These are phyloP conservation scores for Calocybe cyanea DNA, from an alignment of 768 basidiomycete genomes.

Conservation along the genomic window DNA sequence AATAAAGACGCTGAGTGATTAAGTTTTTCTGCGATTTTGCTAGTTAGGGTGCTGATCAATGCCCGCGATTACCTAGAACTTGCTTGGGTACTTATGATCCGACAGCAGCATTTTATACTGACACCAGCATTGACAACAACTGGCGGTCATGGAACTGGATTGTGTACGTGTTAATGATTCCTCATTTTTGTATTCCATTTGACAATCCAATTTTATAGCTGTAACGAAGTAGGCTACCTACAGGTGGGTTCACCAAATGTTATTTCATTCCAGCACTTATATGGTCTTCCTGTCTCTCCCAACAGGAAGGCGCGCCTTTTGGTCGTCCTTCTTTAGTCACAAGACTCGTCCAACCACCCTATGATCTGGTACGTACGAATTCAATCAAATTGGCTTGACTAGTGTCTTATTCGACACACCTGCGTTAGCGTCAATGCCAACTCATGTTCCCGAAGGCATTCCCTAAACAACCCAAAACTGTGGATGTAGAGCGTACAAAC, in stretches of 20 bases:
- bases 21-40: background rate
- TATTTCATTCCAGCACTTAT: too few relatives aligned
- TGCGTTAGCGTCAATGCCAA: slow-evolving; percentile 62
- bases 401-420: too few relatives aligned
- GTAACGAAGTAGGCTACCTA: slow-evolving; percentile 65
- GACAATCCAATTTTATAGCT: slow-evolving; percentile 32
- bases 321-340: slow-evolving; percentile 44
- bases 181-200: slow-evolving; percentile 3
- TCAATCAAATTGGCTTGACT: too few relatives aligned
- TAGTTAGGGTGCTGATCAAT: background rate
- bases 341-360: slow-evolving; percentile 48
- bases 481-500: slow-evolving; percentile 43
- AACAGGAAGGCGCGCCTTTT: slow-evolving; percentile 39
- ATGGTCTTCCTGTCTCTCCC: background rate
- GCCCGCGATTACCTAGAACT: slow-evolving; percentile 20
- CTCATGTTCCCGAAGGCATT: slow-evolving; percentile 64
- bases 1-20: slow-evolving; percentile 43
- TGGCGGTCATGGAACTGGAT: slow-evolving; percentile 71
- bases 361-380: slow-evolving; percentile 50
- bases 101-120: slow-evolving; percentile 42
- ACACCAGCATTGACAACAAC: slow-evolving; percentile 51
- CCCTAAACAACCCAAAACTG: slow-evolving; percentile 37
- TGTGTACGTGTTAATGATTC: slow-evolving; percentile 32
- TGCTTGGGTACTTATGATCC: slow-evolving; percentile 43
- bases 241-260: slow-evolving; percentile 27